Evolutionary conservation across 352 stramenopile genomes (phyloP).

Genomic region (Globisporangium parvum): DNA sequence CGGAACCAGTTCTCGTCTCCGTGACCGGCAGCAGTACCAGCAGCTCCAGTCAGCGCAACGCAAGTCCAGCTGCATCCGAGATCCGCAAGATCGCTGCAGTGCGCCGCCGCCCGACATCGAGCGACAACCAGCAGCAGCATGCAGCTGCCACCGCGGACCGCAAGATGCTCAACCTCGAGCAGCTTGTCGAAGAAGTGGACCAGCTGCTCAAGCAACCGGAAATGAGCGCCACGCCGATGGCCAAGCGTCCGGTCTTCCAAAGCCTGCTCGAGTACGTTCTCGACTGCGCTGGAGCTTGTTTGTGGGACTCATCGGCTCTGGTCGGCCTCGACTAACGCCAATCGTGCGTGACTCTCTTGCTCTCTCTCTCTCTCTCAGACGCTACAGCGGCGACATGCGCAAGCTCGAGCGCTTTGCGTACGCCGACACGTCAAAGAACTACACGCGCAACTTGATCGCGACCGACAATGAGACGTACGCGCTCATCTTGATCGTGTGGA

Average conservation of each 20-base stretch:
- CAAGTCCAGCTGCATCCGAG: constrained; percentile 6
- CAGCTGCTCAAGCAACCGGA: constrained; percentile 25
- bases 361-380: constrained; percentile 10
- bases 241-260: constrained; percentile 33
- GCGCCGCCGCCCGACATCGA: not conserved
- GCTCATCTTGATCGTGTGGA: constrained; percentile 93
- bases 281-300: not conserved
- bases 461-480: constrained; percentile 88
- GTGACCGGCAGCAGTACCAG: constrained; percentile 7
- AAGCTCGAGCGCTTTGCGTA: constrained; percentile 61
- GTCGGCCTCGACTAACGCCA: not conserved
- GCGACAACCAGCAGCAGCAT: constrained; percentile 7
- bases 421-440: constrained; percentile 69
- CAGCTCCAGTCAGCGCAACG: not conserved
- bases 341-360: not conserved
- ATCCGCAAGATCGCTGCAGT: constrained; percentile 13
- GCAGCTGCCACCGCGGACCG: not conserved
- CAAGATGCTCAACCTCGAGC: constrained; percentile 20
- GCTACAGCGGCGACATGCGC: constrained; percentile 35
- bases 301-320: not conserved
- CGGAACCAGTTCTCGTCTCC: constrained; percentile 1
- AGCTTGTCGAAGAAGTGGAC: constrained; percentile 44
- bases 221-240: constrained; percentile 21
- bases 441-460: constrained; percentile 88
- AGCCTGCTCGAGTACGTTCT: constrained; percentile 33